Percentiles rank a stretch among this genome's conserved stretches.
phyloP scores from a whole-genome alignment of 2,329 filamentous ascomycete genomes.

The Verticillium nubilum region DNA sequence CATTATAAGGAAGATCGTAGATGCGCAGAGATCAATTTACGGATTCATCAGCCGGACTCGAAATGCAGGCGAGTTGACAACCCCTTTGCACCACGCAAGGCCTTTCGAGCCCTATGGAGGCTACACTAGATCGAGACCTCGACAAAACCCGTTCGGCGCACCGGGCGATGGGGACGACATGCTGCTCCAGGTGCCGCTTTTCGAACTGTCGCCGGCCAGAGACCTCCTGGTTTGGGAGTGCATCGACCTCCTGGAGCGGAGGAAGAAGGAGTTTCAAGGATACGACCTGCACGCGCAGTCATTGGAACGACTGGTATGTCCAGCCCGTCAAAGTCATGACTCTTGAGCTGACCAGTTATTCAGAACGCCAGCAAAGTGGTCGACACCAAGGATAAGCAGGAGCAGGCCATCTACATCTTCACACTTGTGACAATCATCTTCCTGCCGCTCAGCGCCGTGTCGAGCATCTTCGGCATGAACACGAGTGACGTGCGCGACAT shows the following conservation, averaged over 20 bases:
- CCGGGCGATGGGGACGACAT: neutral
- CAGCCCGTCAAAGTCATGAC: neutral
- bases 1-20: slow-evolving; percentile 28
- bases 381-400: slow-evolving; percentile 37
- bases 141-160: neutral
- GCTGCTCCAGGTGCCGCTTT: neutral
- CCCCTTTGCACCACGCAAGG: neutral
- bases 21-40: slow-evolving; percentile 24
- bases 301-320: slow-evolving; percentile 20
- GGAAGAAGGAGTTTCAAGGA: slow-evolving; percentile 21
- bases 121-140: neutral
- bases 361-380: slow-evolving; percentile 30
- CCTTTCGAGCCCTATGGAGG: neutral
- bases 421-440: slow-evolving; percentile 45
- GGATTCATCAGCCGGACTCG: slow-evolving; percentile 1
- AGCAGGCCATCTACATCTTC: slow-evolving; percentile 43
- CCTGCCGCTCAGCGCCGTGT: slow-evolving; percentile 38
- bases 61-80: neutral
- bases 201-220: slow-evolving; percentile 1
- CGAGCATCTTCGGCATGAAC: slow-evolving; percentile 49
- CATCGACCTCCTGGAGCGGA: slow-evolving; percentile 27
- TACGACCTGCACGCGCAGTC: slow-evolving; percentile 17
- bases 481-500: slow-evolving; percentile 44
- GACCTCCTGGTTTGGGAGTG: slow-evolving; percentile 32
- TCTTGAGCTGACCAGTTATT: neutral